Evolutionary conservation across 108 stramenopile species (phyloP), one percentile per base, ranked within the genome.

Genomic region (Stephanodiscus minutulus): DNA sequence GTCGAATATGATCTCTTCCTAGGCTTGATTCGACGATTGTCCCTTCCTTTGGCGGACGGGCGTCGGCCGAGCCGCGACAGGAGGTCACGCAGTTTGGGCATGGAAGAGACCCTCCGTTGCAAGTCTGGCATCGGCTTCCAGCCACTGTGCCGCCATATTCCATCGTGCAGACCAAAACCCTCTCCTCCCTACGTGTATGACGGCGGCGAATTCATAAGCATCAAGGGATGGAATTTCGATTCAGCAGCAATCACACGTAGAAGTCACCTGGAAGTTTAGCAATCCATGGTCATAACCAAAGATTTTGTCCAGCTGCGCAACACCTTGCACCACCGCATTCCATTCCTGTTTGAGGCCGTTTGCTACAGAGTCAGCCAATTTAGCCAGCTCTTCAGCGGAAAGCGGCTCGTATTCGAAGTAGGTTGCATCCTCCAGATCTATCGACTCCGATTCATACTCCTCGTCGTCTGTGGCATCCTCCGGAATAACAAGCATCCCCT

Each of bases 251-350:
- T 61, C 55, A 53, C 78, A 70, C n/a, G n/a, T n/a, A n/a, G n/a
- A n/a, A n/a, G n/a, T n/a, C n/a, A n/a, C n/a, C n/a, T 44, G 61
- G 49, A 77, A 56, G 60, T 81, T 68, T 7, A 88, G 58, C 48
- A 88, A 49, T 37, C 85, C 82, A 72, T 91, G 90, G 60, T 86
- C 70, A 35, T 77, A 75, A 18, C 90, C 90, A 80, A 91, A 88
- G 0, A 88, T 62, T 54, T 76, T 52, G 61, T 91, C 90, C 24
- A 91, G 43, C 61, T 79, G 70, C 33, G 80, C 55, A 5, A 91
- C 79, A 15, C 87, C 90, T 41, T 64, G 44, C 1, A 87, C 63
- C 12, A 86, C 82, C 18, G 71, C 79, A 64, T 55, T 33, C 82
- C 84, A 91, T 61, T 88, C 73, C 41, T 69, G 60, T 11, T 61